Base-by-base conservation (phyloP, 306 rosid genomes). In the Pyrus pyrifolia region DNA sequence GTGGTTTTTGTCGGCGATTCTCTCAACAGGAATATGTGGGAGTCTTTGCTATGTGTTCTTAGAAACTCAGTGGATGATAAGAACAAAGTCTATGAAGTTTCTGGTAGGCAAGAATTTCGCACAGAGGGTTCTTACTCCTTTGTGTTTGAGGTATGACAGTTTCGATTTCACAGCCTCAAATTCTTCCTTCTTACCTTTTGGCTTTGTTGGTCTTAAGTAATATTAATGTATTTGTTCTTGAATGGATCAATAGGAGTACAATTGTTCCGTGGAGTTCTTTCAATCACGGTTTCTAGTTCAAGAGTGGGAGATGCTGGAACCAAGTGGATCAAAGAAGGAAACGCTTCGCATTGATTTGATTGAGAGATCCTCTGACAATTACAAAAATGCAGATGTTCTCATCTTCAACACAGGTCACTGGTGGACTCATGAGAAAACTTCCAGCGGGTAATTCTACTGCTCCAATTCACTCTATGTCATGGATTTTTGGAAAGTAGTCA, bases 391-490 rank as follows among this genome's bases (percentile, higher is more conserved):
- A 52, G 78, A 79, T 53, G 21, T 78, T 71, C 77, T 78, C 44
- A 71, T 78, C 65, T 78, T 78, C 66, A 78, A 78, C 67, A 78
- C 82, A 22, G 82, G 73, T 52, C 82, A 79, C n/a, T 79, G 82
- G 82, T 71, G 82, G 82, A 79, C 82, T 64, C 82, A 79, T 79
- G 82, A 79, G 70, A 79, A 79, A 72, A 79, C 82, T 63, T 62
- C 77, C 53, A 71, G 31, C 9, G 81, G 82, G 82, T 78, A 52
- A 78, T 14, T 7, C 6, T 13, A 12, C 6, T 15, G n/a, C 15
- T 35, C 52, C 70, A n/a, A 52, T 64, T 51, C 46, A 61, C 59
- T 40, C 22, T 8, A 17, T 19, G 25, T 35, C 42, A 11, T 64
- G 21, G n/a, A 35, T 29, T 23, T 62, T 73, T 18, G 13, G 29